These are phyloP conservation scores for Cucumis melo DNA, from an alignment of 306 rosid species.

Conservation along the genomic window DNA sequence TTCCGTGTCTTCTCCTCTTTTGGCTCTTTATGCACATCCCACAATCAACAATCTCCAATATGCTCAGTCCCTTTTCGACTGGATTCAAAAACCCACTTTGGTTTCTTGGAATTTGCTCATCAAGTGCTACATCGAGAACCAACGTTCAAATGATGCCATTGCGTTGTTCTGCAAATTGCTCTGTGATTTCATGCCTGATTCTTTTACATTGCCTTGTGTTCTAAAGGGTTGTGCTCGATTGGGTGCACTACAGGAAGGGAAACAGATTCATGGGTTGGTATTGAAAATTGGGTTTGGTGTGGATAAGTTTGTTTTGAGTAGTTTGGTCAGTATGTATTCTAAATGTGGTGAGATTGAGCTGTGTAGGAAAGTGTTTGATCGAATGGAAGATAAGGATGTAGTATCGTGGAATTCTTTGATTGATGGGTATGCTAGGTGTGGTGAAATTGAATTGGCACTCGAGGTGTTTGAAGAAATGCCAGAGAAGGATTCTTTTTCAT, in stretches of 20 bases:
- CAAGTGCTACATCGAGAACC: conserved; percentile 28
- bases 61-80: conserved; percentile 26
- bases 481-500: conserved; percentile 28
- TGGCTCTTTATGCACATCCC: conserved; percentile 36
- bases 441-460: conserved; percentile 26
- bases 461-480: conserved; percentile 38
- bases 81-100: conserved; percentile 19
- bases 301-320: conserved; percentile 44
- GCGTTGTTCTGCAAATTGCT: conserved; percentile 23
- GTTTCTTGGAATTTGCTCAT: conserved; percentile 33
- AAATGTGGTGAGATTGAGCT: conserved; percentile 37
- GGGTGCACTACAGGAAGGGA: conserved; percentile 30
- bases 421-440: conserved; percentile 38
- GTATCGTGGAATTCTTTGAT: conserved; percentile 39
- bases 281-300: conserved; percentile 32
- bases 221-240: conserved; percentile 43
- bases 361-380: conserved; percentile 34
- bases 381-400: conserved; percentile 26
- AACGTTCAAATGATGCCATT: conserved; percentile 34
- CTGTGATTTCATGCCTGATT: conserved; percentile 21
- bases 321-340: conserved; percentile 39
- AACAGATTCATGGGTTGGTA: conserved; percentile 36
- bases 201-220: conserved; percentile 32
- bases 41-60: conserved; percentile 27
- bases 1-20: conserved; percentile 22